A percentile compares a stretch with the other conserved stretches of the same genome.
phyloP scores from a whole-genome alignment of 2,329 filamentous ascomycete genomes.

The Xylaria sp. region DNA sequence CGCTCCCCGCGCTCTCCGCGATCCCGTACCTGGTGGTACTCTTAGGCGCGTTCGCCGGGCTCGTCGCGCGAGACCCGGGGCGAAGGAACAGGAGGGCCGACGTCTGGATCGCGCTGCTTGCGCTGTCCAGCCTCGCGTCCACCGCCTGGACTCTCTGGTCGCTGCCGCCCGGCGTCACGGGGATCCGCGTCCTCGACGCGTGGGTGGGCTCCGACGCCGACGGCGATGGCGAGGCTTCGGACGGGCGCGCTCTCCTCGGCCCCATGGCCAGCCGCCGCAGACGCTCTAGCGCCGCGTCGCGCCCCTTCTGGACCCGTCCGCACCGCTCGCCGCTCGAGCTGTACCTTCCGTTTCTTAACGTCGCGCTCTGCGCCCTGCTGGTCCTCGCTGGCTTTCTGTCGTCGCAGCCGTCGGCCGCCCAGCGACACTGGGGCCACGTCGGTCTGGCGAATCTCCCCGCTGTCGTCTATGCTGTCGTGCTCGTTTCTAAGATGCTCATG shows the following conservation, averaged over 20 bases:
- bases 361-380: slow-evolving; percentile 60
- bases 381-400: slow-evolving; percentile 50
- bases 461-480: slow-evolving; percentile 64
- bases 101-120: slow-evolving; percentile 57
- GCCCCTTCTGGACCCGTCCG: slow-evolving; percentile 25
- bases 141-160: slow-evolving; percentile 66
- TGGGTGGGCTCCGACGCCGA: slow-evolving; percentile 40
- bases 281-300: slow-evolving; percentile 3
- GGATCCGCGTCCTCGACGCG: slow-evolving; percentile 56
- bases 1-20: slow-evolving; percentile 61
- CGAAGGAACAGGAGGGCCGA: slow-evolving; percentile 25
- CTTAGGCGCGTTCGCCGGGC: slow-evolving; percentile 32
- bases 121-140: slow-evolving; percentile 65
- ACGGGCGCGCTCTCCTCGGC: neutral
- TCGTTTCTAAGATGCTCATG: slow-evolving; percentile 70
- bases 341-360: slow-evolving; percentile 66
- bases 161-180: slow-evolving; percentile 60
- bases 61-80: neutral
- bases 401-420: slow-evolving; percentile 29
- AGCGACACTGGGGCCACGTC: slow-evolving; percentile 41
- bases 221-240: neutral
- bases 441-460: slow-evolving; percentile 58
- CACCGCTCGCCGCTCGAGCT: slow-evolving; percentile 55
- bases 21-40: slow-evolving; percentile 61
- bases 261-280: slow-evolving; percentile 27